Evolutionary conservation across 2,329 filamentous ascomycete genomes (phyloP), one percentile per base, ranked within the genome.

Genomic region (Chaetomiaceae sp.): DNA sequence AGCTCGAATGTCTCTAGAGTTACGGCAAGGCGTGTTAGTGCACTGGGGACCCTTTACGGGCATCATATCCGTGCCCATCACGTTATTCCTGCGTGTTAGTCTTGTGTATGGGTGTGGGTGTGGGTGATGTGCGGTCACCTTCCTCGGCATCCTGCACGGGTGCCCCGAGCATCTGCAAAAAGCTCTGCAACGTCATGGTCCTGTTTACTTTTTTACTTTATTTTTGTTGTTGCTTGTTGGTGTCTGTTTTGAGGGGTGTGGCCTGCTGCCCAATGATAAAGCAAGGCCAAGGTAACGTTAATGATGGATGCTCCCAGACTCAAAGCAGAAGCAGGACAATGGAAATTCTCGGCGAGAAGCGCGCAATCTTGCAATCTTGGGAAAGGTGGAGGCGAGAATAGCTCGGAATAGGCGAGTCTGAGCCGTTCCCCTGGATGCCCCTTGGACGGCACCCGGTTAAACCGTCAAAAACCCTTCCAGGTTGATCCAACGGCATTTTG

Each of bases 1-100:
- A 96, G 77, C 33, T 91, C 71, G 64, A 95, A 96, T 4, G 89
- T 88, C 72, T 97, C 92, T 61, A 46, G 5, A 40, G 30, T 13
- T 21, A n/a, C 16, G n/a, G 17, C 20, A 23, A 27, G 37, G 43
- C 9, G 30, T 43, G 41, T 57, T 44, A 53, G 50, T 52, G n/a
- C 27, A 35, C 17, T 27, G 9, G 19, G 34, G n/a, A n/a, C n/a
- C n/a, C n/a, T n/a, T n/a, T n/a, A n/a, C n/a, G n/a, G n/a, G n/a
- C n/a, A n/a, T n/a, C n/a, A n/a, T n/a, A n/a, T n/a, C n/a, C n/a
- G n/a, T n/a, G n/a, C n/a, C n/a, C n/a, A n/a, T n/a, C n/a, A n/a
- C n/a, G n/a, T n/a, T n/a, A 27, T 33, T 9, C 17, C 25, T 17
- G 31, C 40, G 13, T 43, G 27, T n/a, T n/a, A n/a, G n/a, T n/a